Evolutionary conservation across 2,329 filamentous ascomycete species (phyloP), one percentile per base, ranked within the genome.

Genomic region (Verticillium tricorpus): DNA sequence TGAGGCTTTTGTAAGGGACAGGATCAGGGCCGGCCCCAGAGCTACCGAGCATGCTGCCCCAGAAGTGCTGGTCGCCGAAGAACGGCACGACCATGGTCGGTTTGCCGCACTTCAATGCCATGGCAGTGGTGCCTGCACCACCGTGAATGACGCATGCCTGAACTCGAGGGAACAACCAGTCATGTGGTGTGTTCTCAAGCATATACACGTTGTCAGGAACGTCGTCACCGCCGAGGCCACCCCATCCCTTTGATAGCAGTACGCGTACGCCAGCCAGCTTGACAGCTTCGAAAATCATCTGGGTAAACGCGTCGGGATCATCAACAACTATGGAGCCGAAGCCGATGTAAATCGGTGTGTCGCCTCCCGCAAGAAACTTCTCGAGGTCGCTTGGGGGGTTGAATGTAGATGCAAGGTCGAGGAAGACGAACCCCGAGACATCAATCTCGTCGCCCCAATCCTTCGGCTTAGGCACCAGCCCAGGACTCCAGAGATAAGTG

Each of bases 61-160:
- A 93, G 70, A 93, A 93, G 57, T 88, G 83, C 72, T 93, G 90
- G 69, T 93, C 90, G 2, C 90, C 90, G 66, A 93, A 93, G 74
- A 93, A 93, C 0, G 90, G 90, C 2, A 93, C 87, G 31, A 92
- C 84, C 84, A 92, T 89, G 5, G 88, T 91, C 0, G 90, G 90
- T 67, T 84, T 85, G 3, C 83, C 90, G 65, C 84, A 89, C 71
- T 89, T 90, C 35, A 93, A 78, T 1, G 89, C 89, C 56, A 89
- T 89, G 1, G 90, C 90, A 0, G 89, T 91, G 0, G 90, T 93
- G 2, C 90, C 90, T 0, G 90, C 90, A 14, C 90, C 90, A n/a
- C 90, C 90, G 65, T 92, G 90, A 64, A 91, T 90, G 1, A 92
- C 85, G 3, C 88, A 88, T 0, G 86, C 88, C 55, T 77, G 78